phyloP scores from a whole-genome alignment of 441 rosid genomes.

The Eruca vesicaria region DNA sequence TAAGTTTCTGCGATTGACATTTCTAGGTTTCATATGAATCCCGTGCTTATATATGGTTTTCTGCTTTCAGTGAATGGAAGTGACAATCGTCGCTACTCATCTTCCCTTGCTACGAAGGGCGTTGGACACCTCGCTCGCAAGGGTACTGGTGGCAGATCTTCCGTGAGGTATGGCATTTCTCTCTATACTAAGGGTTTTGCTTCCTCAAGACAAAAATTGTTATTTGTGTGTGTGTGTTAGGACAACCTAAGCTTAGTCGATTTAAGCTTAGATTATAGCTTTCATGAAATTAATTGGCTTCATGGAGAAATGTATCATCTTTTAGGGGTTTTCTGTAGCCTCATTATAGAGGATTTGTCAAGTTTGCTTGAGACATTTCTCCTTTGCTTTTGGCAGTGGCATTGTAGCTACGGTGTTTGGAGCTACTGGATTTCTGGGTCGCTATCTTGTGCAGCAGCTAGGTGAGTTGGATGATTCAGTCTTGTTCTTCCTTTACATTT shows the following conservation, averaged over 20 bases:
- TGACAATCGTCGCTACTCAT: constrained; percentile 61
- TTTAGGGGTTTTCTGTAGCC: neutral
- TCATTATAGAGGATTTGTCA: neutral
- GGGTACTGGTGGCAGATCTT: constrained; percentile 99
- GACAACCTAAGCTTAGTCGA: no score
- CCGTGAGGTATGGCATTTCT: constrained; percentile 68
- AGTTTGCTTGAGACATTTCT: neutral
- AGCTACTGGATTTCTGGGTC: constrained; percentile 98
- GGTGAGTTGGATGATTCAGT: constrained; percentile 51
- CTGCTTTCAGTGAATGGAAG: constrained; percentile 52
- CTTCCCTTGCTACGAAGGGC: constrained; percentile 69
- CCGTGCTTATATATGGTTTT: neutral
- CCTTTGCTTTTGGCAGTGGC: constrained; percentile 85
- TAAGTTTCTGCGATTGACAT: constrained; percentile 36
- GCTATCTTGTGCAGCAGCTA: constrained; percentile 97
- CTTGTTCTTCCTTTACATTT: constrained; percentile 11
- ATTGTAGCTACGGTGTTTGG: constrained; percentile 96
- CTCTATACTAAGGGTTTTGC: neutral
- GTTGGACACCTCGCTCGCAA: constrained; percentile 90
- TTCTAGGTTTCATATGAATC: constrained; percentile 20
- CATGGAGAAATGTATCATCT: neutral
- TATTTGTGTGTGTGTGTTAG: constrained; percentile 7
- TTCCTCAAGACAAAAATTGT: neutral
- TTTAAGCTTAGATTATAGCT: neutral
- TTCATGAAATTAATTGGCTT: neutral